These are phyloP conservation scores for Parietaria judaica DNA, from an alignment of 306 rosid species.

Conservation along the genomic window DNA sequence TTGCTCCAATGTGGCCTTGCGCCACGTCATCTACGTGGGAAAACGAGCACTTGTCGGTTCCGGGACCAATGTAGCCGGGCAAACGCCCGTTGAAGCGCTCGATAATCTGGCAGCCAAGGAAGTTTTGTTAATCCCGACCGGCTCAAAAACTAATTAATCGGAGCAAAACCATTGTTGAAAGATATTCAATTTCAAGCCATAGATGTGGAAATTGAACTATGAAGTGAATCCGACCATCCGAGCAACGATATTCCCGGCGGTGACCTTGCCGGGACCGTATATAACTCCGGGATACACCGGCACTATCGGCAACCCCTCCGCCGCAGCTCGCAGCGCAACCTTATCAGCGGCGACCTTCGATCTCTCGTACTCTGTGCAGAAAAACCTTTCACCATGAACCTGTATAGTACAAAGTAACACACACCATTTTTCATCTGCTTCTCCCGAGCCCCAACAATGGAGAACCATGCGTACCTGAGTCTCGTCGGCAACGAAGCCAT, in stretches of 20 bases:
- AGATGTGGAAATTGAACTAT: neutral
- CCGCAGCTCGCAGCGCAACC: conserved; percentile 62
- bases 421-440: neutral
- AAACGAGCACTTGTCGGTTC: conserved; percentile 59
- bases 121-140: neutral
- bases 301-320: conserved; percentile 56
- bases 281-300: conserved; percentile 82
- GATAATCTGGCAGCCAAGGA: conserved; percentile 34
- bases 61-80: conserved; percentile 77
- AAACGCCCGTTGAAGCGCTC: conserved; percentile 80
- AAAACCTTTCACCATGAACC: conserved; percentile 64
- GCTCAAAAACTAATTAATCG: too few relatives aligned
- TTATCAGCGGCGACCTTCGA: conserved; percentile 70
- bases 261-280: conserved; percentile 80
- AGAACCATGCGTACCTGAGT: conserved; percentile 32
- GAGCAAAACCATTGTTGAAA: too few relatives aligned
- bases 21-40: conserved; percentile 85
- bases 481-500: conserved; percentile 62
- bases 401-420: conserved; percentile 17
- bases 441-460: neutral
- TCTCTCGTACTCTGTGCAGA: conserved; percentile 89
- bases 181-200: too few relatives aligned
- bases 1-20: conserved; percentile 70
- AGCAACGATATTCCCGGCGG: conserved; percentile 74
- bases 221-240: conserved; percentile 33